These are phyloP conservation scores for Pythium vanterpoolii DNA, from an alignment of 352 stramenopile genomes.

Conservation along the genomic window DNA sequence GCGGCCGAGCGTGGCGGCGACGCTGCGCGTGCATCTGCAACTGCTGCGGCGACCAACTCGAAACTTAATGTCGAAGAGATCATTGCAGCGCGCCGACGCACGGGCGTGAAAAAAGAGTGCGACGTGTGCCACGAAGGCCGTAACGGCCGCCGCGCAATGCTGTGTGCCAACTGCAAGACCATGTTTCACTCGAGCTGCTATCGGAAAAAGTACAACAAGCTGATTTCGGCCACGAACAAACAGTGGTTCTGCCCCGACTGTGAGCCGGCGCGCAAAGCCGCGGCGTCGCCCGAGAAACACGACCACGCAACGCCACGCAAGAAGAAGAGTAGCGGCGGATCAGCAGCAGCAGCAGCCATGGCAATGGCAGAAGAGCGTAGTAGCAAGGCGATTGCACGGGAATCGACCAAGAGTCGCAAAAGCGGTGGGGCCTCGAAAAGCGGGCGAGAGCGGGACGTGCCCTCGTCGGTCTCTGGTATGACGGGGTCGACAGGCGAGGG, in stretches of 20 bases:
- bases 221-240: conserved; percentile 53
- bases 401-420: conserved; percentile 11
- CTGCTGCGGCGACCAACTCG: not conserved
- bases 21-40: too few relatives aligned
- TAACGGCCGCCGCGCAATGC: conserved; percentile 70
- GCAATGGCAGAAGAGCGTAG: conserved; percentile 21
- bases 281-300: conserved; percentile 34
- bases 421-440: conserved; percentile 6
- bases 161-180: conserved; percentile 75
- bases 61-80: conserved; percentile 61
- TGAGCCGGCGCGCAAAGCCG: conserved; percentile 36
- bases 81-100: conserved; percentile 64
- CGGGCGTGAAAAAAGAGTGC: conserved; percentile 64
- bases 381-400: conserved; percentile 9
- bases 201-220: conserved; percentile 70
- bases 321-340: conserved; percentile 29
- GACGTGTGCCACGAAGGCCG: conserved; percentile 70
- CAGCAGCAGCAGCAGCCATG: too few relatives aligned
- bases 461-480: not conserved
- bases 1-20: not conserved
- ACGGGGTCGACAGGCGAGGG: not conserved
- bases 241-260: conserved; percentile 85
- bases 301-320: conserved; percentile 30
- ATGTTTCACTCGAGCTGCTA: conserved; percentile 88
- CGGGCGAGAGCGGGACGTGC: not conserved